Conservation (phyloP, 1,284 basidiomycete genomes). For the Bjerkandera adusta region DNA sequence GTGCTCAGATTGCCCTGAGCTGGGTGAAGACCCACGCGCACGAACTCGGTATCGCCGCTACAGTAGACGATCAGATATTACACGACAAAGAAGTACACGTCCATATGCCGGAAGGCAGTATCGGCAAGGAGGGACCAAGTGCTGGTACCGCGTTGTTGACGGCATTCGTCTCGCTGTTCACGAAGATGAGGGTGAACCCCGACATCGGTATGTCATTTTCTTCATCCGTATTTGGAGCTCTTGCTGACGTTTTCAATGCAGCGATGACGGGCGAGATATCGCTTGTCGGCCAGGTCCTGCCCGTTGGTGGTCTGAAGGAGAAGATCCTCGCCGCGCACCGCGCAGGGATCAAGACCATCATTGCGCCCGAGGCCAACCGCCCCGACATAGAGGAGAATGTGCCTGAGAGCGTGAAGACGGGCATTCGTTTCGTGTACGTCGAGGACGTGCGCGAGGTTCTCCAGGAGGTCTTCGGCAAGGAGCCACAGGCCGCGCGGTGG, state of each 20-base stretch:
- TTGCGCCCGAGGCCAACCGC: conserved; percentile 85
- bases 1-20: conserved; percentile 89
- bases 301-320: conserved; percentile 93
- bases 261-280: conserved; percentile 97
- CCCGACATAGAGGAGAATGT: conserved; percentile 96
- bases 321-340: conserved; percentile 95
- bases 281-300: conserved; percentile 88
- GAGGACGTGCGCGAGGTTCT: conserved; percentile 88
- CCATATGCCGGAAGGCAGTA: conserved; percentile 96
- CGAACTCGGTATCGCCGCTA: conserved; percentile 82
- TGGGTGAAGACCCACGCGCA: conserved; percentile 93
- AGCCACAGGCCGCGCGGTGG: conserved; percentile 62
- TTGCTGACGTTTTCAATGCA: conserved; percentile 26
- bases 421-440: conserved; percentile 91
- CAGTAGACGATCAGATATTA: conserved; percentile 73
- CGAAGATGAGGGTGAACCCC: conserved; percentile 76
- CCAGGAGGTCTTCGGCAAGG: conserved; percentile 77
- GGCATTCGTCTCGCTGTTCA: conserved; percentile 90
- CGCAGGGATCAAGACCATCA: conserved; percentile 88
- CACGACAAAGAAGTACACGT: conserved; percentile 87
- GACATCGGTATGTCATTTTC: conserved; percentile 72
- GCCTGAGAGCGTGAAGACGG: conserved; percentile 90
- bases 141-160: conserved; percentile 93
- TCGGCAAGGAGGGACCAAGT: conserved; percentile 97
- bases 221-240: background rate